phyloP scores from a whole-genome alignment of 441 rosid species.

The Gossypium davidsonii region DNA sequence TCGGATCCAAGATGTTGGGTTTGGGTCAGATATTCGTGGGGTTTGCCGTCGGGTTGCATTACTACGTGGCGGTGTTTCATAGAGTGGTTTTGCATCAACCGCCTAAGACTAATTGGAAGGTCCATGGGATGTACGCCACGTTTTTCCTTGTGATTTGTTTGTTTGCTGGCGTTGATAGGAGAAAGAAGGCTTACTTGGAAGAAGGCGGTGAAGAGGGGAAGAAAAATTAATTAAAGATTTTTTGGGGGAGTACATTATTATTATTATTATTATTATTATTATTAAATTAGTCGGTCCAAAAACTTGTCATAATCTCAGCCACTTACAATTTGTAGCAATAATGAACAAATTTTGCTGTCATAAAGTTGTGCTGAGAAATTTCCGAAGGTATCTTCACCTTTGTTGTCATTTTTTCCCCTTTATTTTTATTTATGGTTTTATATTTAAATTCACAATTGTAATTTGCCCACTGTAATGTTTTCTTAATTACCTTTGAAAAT shows the following conservation, averaged over 20 bases:
- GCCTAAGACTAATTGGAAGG: conserved; percentile 85
- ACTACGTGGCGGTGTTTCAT: conserved; percentile 87
- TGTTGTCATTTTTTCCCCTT: background rate
- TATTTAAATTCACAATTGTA: background rate
- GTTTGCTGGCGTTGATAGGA: conserved; percentile 60
- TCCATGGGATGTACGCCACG: conserved; percentile 84
- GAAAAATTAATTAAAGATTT: conserved; percentile 38
- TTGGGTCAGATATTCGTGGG: conserved; percentile 68
- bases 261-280: conserved; percentile 8
- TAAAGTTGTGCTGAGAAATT: conserved; percentile 5
- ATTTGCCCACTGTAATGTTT: background rate
- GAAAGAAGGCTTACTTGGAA: conserved; percentile 86
- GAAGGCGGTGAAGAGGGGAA: conserved; percentile 87
- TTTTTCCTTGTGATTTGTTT: conserved; percentile 71
- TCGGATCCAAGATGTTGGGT: conserved; percentile 61
- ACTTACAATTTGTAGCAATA: conserved; percentile 19
- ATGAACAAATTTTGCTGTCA: conserved; percentile 9
- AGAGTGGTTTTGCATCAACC: conserved; percentile 67
- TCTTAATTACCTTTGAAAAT: background rate
- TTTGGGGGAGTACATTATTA: background rate
- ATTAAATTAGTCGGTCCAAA: conserved; percentile 13
- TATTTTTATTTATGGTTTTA: background rate
- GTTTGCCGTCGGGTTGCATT: conserved; percentile 74
- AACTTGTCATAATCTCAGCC: conserved; percentile 17
- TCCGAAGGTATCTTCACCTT: background rate